Conservation (phyloP, 257 asterid genomes). For the Eustoma russellianum region DNA sequence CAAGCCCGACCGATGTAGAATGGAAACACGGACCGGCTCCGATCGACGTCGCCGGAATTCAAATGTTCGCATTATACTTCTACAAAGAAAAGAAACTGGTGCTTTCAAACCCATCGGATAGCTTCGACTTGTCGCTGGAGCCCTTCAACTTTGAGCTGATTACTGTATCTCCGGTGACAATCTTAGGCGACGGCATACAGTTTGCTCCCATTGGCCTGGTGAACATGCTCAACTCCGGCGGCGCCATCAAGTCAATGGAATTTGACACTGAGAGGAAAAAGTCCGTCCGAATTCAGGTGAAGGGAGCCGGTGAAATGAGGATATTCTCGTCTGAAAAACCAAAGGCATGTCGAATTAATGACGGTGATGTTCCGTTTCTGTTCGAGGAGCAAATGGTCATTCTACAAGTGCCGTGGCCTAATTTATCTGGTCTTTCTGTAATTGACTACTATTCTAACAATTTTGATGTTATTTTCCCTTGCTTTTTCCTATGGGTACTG, state of each 20-base stretch:
- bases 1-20: conserved; percentile 54
- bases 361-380: conserved; percentile 26
- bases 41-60: conserved; percentile 9
- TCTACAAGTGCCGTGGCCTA: conserved; percentile 49
- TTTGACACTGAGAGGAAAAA: conserved; percentile 8
- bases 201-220: conserved; percentile 37
- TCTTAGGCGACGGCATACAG: conserved; percentile 17
- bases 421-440: conserved; percentile 37
- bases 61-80: conserved; percentile 23
- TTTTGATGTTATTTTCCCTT: not conserved
- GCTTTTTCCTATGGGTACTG: not conserved
- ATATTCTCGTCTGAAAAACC: conserved; percentile 56
- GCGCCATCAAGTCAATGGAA: conserved; percentile 5
- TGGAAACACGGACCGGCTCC: conserved; percentile 32
- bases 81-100: conserved; percentile 23
- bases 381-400: conserved; percentile 43
- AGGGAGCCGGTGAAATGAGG: conserved; percentile 72
- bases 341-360: conserved; percentile 33
- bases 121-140: conserved; percentile 12
- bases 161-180: conserved; percentile 19
- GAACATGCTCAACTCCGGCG: conserved; percentile 38
- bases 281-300: conserved; percentile 41
- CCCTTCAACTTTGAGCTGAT: conserved; percentile 33
- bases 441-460: conserved; percentile 45
- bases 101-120: conserved; percentile 19